phyloP scores from a whole-genome alignment of 2,329 filamentous ascomycete genomes.

The Clarireedia hainanense region DNA sequence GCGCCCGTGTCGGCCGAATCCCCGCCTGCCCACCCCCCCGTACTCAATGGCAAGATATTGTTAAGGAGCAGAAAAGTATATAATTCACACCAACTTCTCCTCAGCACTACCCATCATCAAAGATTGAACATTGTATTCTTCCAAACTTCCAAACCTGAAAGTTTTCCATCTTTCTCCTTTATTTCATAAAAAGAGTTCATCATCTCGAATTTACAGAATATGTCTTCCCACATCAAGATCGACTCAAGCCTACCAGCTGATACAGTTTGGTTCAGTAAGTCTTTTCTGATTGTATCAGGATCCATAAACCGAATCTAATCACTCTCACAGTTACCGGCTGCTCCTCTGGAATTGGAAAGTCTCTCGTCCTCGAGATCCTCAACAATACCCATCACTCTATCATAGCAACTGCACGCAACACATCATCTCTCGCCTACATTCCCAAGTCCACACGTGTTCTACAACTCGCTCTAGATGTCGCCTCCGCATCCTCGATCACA shows the following conservation, averaged over 20 bases:
- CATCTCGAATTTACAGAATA: background rate
- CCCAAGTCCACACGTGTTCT: constrained; percentile 32
- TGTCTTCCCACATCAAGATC: background rate
- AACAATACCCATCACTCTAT: constrained; percentile 32
- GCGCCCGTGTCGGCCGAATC: too few species aligned
- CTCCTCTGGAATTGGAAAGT: constrained; percentile 36
- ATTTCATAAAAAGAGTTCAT: background rate
- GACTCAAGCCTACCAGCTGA: background rate
- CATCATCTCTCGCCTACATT: constrained; percentile 32
- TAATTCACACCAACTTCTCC: too few species aligned
- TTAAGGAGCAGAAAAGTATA: too few species aligned
- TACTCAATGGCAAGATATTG: too few species aligned
- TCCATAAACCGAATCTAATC: background rate
- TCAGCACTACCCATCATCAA: too few species aligned
- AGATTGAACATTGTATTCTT: too few species aligned
- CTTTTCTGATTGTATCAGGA: background rate
- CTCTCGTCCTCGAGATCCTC: constrained; percentile 31
- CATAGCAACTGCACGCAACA: constrained; percentile 41
- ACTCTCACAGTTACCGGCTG: constrained; percentile 35
- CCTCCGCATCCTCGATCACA: constrained; percentile 32
- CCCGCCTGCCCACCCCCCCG: too few species aligned
- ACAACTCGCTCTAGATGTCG: constrained; percentile 40
- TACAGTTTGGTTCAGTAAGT: constrained; percentile 4
- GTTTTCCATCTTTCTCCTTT: background rate
- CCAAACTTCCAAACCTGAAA: too few species aligned